Evolutionary conservation across 495 filamentous ascomycete species (phyloP).

Genomic region (Hypoxylon fragiforme): DNA sequence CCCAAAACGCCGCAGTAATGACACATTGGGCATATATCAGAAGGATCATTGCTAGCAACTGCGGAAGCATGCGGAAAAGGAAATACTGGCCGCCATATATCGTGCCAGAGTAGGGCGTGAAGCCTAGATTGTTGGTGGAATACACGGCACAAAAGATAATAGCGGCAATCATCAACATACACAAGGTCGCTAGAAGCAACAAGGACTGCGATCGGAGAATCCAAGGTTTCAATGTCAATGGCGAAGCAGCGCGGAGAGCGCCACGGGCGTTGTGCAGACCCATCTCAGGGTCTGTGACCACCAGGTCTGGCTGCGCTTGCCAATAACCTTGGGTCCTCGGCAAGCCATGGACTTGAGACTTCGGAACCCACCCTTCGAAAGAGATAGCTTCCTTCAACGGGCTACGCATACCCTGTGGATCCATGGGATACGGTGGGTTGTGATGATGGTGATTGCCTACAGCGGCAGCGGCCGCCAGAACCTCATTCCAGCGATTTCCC

Average conservation of each 20-base stretch:
- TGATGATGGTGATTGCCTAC: background rate
- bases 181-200: constrained; percentile 58
- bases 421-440: background rate
- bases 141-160: constrained; percentile 75
- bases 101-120: constrained; percentile 63
- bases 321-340: constrained; percentile 31
- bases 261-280: constrained; percentile 23
- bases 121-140: constrained; percentile 63
- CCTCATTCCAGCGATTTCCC: background rate
- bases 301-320: constrained; percentile 32
- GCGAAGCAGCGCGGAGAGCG: constrained; percentile 37
- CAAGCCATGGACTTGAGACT: background rate
- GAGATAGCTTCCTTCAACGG: background rate
- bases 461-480: background rate
- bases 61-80: constrained; percentile 80
- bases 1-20: constrained; percentile 73
- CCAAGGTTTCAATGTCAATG: constrained; percentile 66
- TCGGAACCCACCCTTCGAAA: background rate
- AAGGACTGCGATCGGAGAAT: constrained; percentile 67
- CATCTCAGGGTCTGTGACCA: constrained; percentile 18
- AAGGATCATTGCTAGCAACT: constrained; percentile 71
- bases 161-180: constrained; percentile 70
- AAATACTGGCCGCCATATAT: constrained; percentile 78
- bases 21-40: constrained; percentile 75
- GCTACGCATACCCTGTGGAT: background rate